Evolutionary conservation across 2,329 filamentous ascomycete genomes (phyloP), one percentile per base, ranked within the genome.

Genomic region (Xylaria digitata): DNA sequence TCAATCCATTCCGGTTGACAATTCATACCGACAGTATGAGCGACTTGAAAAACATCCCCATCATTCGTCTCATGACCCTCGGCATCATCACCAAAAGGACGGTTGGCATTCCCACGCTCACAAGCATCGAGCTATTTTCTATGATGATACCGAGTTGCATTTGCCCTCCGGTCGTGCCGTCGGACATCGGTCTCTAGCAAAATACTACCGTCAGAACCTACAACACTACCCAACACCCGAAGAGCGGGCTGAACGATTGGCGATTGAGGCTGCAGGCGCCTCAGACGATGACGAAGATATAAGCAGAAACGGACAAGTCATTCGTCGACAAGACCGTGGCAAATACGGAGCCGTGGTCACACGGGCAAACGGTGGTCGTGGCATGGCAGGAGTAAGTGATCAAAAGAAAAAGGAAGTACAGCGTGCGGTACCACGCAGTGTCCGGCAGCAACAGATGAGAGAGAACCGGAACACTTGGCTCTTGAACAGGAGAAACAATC

Each of bases 61-160:
- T 75, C 92, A 96, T 80, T 89, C 90, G 11, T 89, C 89, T 71
- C 83, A 85, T 32, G 91, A 93, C 75, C 86, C 90, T 30, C 87
- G 92, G 26, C 86, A 89, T 21, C 93, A 95, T 76, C 91, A 89
- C 70, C 90, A 91, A 72, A 87, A 84, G 57, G 90, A 94, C 76
- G 92, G 92, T 60, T 94, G 87, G 83, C 92, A 96, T 78, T 94
- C 92, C 2, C 92, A 94, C 77, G 91, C 92, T 1, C 91, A 96
- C 80, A 91, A 92, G 72, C 87, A 90, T 4, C 87, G 91, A 69
- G 90, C 93, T 43, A 92, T 93, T 23, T 97, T 96, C 78, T 90
- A 96, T 76, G 93, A 96, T 73, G 96, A 99, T 50, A 94, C 93
- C 75, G 96, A 98, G 79, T 86, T 99, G 60, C 94, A 99, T 76